Evolutionary conservation across 75 land plant genomes (phyloP).

Genomic region (Larix kaempferi): DNA sequence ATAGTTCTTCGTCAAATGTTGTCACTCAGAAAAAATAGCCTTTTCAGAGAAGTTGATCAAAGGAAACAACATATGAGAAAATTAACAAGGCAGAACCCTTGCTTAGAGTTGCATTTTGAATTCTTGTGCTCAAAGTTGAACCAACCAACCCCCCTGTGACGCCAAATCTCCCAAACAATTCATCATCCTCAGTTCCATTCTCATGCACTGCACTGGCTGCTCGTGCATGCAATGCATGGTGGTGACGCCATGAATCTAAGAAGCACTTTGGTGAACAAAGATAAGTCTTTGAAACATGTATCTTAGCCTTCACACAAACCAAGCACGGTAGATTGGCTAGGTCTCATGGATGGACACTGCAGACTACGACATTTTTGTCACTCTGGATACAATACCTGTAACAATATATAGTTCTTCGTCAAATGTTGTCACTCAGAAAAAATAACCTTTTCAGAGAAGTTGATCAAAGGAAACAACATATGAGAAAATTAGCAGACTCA

Average conservation of each 20-base stretch:
- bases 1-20: not conserved
- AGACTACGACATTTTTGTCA: conserved; percentile 80
- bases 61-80: no score
- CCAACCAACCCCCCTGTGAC: conserved; percentile 17
- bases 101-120: conserved; percentile 32
- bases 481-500: not conserved
- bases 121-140: conserved; percentile 25
- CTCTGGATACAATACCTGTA: conserved; percentile 95
- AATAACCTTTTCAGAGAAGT: not conserved
- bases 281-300: conserved; percentile 84
- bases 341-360: conserved; percentile 94
- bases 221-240: conserved; percentile 76
- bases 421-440: not conserved
- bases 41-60: not conserved
- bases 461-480: not conserved
- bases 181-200: conserved; percentile 93
- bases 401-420: not conserved
- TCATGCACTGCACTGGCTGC: conserved; percentile 74
- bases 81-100: conserved; percentile 62
- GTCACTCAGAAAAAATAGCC: not conserved
- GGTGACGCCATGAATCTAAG: conserved; percentile 95
- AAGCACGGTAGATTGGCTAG: conserved; percentile 87
- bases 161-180: conserved; percentile 55
- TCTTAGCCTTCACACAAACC: conserved; percentile 87
- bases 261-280: conserved; percentile 93